Percentiles rank a stretch among this genome's conserved stretches.
These are phyloP conservation scores for Lepidium aucheri DNA, from an alignment of 345 rosid genomes.

Conservation along the genomic window DNA sequence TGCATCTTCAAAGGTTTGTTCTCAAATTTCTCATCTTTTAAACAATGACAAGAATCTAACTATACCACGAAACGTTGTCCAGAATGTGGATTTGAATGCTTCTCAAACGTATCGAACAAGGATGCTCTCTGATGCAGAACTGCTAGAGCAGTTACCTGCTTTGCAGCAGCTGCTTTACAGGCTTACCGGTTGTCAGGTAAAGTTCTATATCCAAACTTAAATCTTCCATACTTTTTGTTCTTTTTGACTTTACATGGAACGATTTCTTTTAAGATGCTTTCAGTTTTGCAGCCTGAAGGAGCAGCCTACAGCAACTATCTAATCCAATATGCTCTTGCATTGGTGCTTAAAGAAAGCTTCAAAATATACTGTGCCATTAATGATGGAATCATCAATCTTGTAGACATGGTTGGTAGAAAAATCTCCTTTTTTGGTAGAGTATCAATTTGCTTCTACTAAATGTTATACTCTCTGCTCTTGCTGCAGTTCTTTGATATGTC, in stretches of 20 bases:
- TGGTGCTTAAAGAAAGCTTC: constrained; percentile 49
- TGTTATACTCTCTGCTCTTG: constrained; percentile 1
- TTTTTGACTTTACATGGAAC: neutral
- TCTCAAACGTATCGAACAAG: constrained; percentile 61
- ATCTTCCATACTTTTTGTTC: neutral
- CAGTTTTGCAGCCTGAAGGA: constrained; percentile 78
- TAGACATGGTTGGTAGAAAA: constrained; percentile 63
- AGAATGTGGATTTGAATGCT: constrained; percentile 20
- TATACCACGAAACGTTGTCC: neutral
- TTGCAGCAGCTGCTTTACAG: constrained; percentile 86
- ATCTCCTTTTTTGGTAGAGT: neutral
- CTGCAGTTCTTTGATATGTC: constrained; percentile 95
- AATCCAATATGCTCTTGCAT: constrained; percentile 74
- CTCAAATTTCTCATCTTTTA: neutral
- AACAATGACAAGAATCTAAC: neutral
- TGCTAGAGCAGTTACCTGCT: constrained; percentile 87
- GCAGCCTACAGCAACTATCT: constrained; percentile 68
- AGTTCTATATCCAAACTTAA: neutral
- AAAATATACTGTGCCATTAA: constrained; percentile 85
- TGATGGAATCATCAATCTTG: constrained; percentile 82
- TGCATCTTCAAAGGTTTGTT: constrained; percentile 30
- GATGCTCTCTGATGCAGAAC: constrained; percentile 62
- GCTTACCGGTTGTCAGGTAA: constrained; percentile 81
- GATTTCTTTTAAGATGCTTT: constrained; percentile 11
- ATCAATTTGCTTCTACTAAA: constrained; percentile 5